phyloP scores from a whole-genome alignment of 2,329 filamentous ascomycete species.

The Scortechinia acanthostroma region DNA sequence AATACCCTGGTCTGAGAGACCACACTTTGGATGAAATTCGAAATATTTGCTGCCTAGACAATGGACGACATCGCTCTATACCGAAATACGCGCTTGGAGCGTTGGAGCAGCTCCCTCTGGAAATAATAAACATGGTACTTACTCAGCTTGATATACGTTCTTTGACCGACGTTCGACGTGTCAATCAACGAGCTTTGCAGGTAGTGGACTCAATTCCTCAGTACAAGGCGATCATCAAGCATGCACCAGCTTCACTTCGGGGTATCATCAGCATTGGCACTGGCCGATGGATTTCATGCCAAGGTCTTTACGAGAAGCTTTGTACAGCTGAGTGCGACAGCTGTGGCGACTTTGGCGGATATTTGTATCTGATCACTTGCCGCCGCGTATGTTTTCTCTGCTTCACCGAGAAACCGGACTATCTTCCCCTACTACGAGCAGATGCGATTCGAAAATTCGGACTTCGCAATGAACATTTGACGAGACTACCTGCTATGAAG shows the following conservation, averaged over 20 bases:
- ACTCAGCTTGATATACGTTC: not conserved
- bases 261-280: not conserved
- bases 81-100: not conserved
- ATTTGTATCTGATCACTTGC: not conserved
- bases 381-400: not conserved
- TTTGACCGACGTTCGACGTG: not conserved
- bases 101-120: not conserved
- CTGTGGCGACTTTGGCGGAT: not conserved
- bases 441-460: not conserved
- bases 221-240: not conserved
- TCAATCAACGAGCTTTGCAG: not conserved
- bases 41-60: not conserved
- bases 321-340: not conserved
- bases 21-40: not conserved
- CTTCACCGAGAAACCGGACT: not conserved
- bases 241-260: not conserved
- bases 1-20: too few species aligned
- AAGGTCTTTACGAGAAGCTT: not conserved
- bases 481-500: not conserved
- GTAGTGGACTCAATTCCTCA: not conserved
- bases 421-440: not conserved
- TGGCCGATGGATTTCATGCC: not conserved
- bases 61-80: not conserved
- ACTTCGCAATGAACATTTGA: not conserved
- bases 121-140: not conserved